phyloP scores from a whole-genome alignment of 257 asterid species.

The Ajuga chamaepitys region DNA sequence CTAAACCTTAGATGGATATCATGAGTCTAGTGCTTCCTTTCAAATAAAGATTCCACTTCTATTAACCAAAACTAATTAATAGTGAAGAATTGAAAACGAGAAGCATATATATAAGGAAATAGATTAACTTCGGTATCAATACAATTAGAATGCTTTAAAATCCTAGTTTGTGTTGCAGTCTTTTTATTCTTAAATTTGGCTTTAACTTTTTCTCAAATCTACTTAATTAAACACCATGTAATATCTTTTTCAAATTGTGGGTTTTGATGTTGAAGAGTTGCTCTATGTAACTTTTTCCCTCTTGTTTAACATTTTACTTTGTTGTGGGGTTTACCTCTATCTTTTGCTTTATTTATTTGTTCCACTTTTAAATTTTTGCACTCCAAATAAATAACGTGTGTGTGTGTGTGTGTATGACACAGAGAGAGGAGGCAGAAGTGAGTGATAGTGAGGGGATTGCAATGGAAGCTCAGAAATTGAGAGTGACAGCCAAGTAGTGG shows the following conservation, averaged over 20 bases:
- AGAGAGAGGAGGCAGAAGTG: conserved; percentile 20
- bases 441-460: conserved; percentile 31
- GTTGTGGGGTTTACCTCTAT: conserved; percentile 18
- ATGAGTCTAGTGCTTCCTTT: too few relatives aligned
- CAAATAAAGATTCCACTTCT: too few relatives aligned
- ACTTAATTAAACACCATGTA: conserved; percentile 1
- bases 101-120: too few relatives aligned
- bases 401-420: too few relatives aligned
- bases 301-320: conserved; percentile 12
- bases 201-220: not conserved
- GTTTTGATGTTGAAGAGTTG: not conserved
- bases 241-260: not conserved
- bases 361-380: conserved; percentile 9
- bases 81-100: too few relatives aligned
- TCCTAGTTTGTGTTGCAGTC: conserved; percentile 7
- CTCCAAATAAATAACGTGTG: not conserved
- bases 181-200: not conserved
- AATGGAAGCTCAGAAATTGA: conserved; percentile 58
- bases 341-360: conserved; percentile 25
- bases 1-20: too few relatives aligned
- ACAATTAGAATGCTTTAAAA: too few relatives aligned
- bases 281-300: not conserved
- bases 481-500: conserved; percentile 30
- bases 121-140: too few relatives aligned
- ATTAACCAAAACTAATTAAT: too few relatives aligned